A percentile compares a stretch with the other conserved stretches of the same genome.
These are phyloP conservation scores for Luffa aegyptiaca DNA, from an alignment of 306 rosid species.

Conservation along the genomic window DNA sequence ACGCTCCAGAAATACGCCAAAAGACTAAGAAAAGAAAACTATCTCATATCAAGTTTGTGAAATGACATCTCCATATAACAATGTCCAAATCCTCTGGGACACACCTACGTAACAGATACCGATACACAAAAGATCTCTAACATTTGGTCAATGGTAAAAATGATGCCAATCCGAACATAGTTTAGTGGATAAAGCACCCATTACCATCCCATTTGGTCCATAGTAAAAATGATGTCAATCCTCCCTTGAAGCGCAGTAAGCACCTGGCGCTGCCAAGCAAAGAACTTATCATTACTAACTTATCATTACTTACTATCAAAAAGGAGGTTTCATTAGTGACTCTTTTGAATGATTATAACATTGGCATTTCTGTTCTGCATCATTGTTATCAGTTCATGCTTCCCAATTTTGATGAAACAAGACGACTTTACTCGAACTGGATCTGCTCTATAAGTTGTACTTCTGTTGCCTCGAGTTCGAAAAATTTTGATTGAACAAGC, in stretches of 20 bases:
- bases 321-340: neutral
- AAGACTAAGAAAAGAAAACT: neutral
- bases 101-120: neutral
- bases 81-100: neutral
- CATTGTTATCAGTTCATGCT: neutral
- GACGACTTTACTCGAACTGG: neutral
- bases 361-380: neutral
- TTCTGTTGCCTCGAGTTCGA: neutral
- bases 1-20: neutral
- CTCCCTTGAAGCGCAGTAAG: neutral
- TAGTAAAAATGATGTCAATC: neutral
- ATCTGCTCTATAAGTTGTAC: neutral
- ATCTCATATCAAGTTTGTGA: neutral
- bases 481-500: neutral
- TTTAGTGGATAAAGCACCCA: too few species aligned
- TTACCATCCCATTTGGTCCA: neutral
- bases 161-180: neutral
- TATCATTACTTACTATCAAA: neutral
- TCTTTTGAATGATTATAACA: neutral
- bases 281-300: neutral
- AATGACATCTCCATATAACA: neutral
- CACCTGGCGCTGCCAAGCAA: neutral
- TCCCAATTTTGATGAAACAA: neutral
- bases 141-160: neutral
- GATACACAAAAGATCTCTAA: neutral